A percentile compares a stretch with the other conserved stretches of the same genome.
Evolutionary conservation across 2,329 filamentous ascomycete species (phyloP).

Genomic region (Penicillium sp.): DNA sequence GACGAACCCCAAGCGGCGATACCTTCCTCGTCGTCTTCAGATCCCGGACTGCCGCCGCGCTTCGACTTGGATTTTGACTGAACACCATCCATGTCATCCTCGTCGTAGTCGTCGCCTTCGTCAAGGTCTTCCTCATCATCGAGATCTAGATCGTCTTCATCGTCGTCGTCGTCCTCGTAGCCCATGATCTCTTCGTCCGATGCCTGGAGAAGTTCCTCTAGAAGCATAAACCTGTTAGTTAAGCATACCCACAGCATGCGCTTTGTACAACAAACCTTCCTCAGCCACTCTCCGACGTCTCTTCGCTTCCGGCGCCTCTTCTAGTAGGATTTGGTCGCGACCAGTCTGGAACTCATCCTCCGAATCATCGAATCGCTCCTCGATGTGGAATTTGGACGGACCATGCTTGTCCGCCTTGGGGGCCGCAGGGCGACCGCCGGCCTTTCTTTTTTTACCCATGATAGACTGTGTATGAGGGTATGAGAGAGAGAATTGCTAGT

Average conservation of each 20-base stretch:
- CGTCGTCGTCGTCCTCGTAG: conserved; percentile 30
- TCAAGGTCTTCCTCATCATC: too few species aligned
- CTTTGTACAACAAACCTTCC: conserved; percentile 44
- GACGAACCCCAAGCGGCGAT: conserved; percentile 76
- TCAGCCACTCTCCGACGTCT: conserved; percentile 62
- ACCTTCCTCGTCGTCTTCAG: conserved; percentile 45
- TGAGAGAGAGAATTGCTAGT: too few species aligned
- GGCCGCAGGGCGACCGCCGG: conserved; percentile 40
- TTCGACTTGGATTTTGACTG: conserved; percentile 17
- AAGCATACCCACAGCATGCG: not conserved
- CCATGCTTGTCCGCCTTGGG: too few species aligned
- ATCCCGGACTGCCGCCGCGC: conserved; percentile 19
- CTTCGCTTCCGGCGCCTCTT: conserved; percentile 72
- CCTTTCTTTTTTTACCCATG: conserved; percentile 56
- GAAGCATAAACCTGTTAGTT: too few species aligned
- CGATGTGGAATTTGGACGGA: conserved; percentile 31
- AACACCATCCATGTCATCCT: conserved; percentile 25
- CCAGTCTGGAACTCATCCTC: conserved; percentile 89
- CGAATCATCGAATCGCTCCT: conserved; percentile 78
- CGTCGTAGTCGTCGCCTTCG: too few species aligned
- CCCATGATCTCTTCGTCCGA: conserved; percentile 57
- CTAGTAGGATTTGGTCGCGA: conserved; percentile 74
- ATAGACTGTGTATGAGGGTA: too few species aligned
- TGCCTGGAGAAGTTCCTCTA: conserved; percentile 50
- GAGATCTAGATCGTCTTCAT: too few species aligned